Evolutionary conservation across 192 early-diverging fungal genomes (phyloP), one percentile per base, ranked within the genome.

Genomic region (Geosiphon pyriformis): DNA sequence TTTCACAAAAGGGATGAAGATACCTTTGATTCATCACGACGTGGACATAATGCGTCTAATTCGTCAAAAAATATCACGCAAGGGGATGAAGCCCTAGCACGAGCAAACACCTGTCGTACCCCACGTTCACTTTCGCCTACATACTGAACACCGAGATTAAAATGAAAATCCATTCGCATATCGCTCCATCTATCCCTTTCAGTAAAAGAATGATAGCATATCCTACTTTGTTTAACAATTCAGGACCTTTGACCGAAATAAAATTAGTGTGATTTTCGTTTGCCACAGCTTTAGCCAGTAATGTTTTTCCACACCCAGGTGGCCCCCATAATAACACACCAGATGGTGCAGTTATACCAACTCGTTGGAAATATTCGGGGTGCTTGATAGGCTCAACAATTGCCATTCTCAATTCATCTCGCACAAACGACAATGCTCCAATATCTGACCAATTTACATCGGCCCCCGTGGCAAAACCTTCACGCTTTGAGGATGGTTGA

Each of bases 1-100:
- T 7, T 33, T 68, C 37, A 59, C 22, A 23, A 15, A 56, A 73
- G 30, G 25, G 70, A 17, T 4, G 32, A 15, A 47, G 15, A 50
- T 29, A 92, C 88, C 83, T 94, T 89, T 49, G 86, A 79, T 46
- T 96, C 94, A 68, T 93, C 90, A 58, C 92, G 93, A 58, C 92
- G 82, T 50, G 94, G 85, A 69, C 91, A 94, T 33, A 99, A 80
- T 1, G 95, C 95, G 69, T 99, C 97, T 22, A 99, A 77, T 74
- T 99, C 94, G 68, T 99, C 97, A 78, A 99, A 98, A 72, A 97
- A 99, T 32, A 99, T 89, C 2, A 99, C 90, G 70, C 97, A 99
- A 15, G 97, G 95, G 12, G 89, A 83, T 2, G 94, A 97, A 1
- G 93, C 88, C 48, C 90, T 85, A 6, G 96, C 96, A 25, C 96